Percentiles rank a stretch among this genome's conserved stretches.
Conservation (phyloP, 345 rosid genomes). For the Eucalyptus sp. region DNA sequence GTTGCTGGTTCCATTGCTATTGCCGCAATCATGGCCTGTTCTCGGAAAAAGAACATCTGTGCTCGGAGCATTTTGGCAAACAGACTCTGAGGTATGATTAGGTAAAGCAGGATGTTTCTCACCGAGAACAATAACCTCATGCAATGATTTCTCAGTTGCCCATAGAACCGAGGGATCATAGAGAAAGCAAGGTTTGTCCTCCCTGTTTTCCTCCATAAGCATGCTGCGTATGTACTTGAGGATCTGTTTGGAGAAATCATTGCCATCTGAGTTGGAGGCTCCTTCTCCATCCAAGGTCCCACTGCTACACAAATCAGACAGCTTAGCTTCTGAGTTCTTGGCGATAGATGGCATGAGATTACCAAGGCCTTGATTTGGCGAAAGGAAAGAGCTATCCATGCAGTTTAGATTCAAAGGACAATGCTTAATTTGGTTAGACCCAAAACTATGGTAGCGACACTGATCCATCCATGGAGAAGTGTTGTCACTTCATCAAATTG, state of each 20-base stretch:
- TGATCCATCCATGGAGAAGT: neutral
- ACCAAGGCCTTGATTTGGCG: neutral
- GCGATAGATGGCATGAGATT: neutral
- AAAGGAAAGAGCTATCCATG: neutral
- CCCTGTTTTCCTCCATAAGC: conserved; percentile 10
- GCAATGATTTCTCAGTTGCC: conserved; percentile 14
- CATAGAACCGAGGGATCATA: conserved; percentile 5
- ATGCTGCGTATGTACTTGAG: conserved; percentile 9
- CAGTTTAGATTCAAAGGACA: neutral
- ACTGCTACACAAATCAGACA: neutral
- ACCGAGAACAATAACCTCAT: conserved; percentile 6
- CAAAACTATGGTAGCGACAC: neutral
- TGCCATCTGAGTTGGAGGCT: neutral
- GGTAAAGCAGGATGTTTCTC: neutral
- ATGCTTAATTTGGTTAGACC: neutral
- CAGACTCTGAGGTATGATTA: neutral
- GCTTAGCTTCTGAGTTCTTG: neutral
- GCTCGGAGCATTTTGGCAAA: neutral
- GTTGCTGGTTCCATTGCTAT: neutral
- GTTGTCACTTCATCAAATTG: neutral
- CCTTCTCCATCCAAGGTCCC: neutral
- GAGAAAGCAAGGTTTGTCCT: neutral
- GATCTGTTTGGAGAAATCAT: neutral
- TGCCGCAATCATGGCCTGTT: neutral
- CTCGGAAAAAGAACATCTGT: neutral